Base-by-base conservation (phyloP, 2,329 filamentous ascomycete species). In the Botrytis cinerea region DNA sequence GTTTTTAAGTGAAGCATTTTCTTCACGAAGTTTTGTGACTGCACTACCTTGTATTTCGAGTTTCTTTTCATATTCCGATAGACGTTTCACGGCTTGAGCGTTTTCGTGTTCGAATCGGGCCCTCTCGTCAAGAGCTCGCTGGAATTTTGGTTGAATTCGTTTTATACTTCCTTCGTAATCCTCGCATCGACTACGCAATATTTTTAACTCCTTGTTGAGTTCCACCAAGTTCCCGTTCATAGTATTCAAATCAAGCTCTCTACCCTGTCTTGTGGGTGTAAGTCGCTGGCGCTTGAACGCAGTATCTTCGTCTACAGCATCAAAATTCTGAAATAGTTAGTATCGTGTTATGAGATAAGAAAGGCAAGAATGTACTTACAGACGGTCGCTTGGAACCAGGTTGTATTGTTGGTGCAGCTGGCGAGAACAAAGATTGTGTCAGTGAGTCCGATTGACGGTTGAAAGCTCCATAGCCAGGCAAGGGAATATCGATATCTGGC, bases 51-150 rank as follows among this genome's bases (percentile, higher is more conserved):
- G 76, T 4, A 54, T 63, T 35, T 80, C 79, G 5, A 75, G 40
- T 12, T 75, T 75, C 35, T 75, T 74, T n/a, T 70, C 69, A 22
- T 81, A 46, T 4, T 32, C 73, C 2, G 72, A 51, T 61, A 77
- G 75, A 28, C 74, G 73, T 22, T 54, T 63, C 10, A 74, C 46
- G 0, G 75, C 63, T 35, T 75, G 60, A 3, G 82, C 82, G 7
- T 76, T 79, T 57, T 83, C 80, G 68, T 84, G 84, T 46, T 88
- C 83, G 32, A 80, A 82, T 76, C 89, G 84, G 59, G 86, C 83
- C 48, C 87, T 85, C 35, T 90, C 88, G 73, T 85, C 81, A 8
- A 89, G 79, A 4, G 88, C 87, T 22, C 82, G 82, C 75, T 86
- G 84, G 73, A 85, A 86, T 61, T 83, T 84, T 12, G 81, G 79